These are phyloP conservation scores for Penicillium malachiteum DNA, from an alignment of 495 filamentous ascomycete genomes.

Conservation along the genomic window DNA sequence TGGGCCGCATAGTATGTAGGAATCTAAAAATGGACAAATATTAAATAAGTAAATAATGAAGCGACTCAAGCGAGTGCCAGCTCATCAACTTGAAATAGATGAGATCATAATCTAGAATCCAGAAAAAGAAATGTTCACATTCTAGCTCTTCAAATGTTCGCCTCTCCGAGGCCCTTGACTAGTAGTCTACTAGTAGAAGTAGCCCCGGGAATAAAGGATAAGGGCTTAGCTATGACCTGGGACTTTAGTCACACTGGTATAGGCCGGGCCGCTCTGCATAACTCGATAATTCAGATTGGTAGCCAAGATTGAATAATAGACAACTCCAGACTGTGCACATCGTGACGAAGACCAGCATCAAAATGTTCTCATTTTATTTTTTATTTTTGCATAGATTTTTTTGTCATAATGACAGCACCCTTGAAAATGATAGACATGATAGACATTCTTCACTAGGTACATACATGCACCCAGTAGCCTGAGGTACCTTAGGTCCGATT, in stretches of 20 bases:
- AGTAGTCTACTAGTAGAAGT: too few species aligned
- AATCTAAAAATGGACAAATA: not conserved
- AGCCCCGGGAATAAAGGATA: too few species aligned
- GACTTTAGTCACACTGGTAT: slow-evolving; percentile 1
- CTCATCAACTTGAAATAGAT: slow-evolving; percentile 27
- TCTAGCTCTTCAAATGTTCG: not conserved
- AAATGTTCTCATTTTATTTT: too few species aligned
- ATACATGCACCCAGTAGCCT: not conserved
- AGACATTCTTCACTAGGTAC: not conserved
- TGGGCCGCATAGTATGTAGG: slow-evolving; percentile 8
- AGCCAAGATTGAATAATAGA: too few species aligned
- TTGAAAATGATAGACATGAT: not conserved
- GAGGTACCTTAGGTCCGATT: not conserved
- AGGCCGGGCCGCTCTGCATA: slow-evolving; percentile 42
- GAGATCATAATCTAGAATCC: slow-evolving; percentile 10
- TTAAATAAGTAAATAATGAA: not conserved
- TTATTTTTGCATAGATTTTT: too few species aligned
- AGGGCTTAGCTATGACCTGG: not conserved
- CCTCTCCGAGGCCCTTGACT: not conserved
- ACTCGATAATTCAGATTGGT: slow-evolving; percentile 2
- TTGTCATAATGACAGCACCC: not conserved
- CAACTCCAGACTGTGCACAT: too few species aligned
- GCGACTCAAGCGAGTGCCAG: slow-evolving; percentile 24
- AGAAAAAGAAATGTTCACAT: not conserved
- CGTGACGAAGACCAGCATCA: too few species aligned